Conservation (phyloP, 2,329 filamentous ascomycete species). For the Mycosphaerella sp. region DNA sequence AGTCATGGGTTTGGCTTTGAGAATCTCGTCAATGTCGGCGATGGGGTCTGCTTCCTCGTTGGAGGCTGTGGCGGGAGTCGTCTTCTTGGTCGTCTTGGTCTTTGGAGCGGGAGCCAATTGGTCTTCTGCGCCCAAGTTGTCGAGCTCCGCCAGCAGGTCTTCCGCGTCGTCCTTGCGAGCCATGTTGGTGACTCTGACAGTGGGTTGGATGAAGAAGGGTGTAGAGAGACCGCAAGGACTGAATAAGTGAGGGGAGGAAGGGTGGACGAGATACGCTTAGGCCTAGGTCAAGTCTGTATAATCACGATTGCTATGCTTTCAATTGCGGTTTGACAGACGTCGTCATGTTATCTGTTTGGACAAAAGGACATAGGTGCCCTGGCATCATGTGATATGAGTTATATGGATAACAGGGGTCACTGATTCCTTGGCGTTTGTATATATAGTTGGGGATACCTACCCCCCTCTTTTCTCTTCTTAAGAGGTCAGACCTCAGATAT, state of each 20-base stretch:
- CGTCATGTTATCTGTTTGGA: no score
- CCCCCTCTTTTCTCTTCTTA: no score
- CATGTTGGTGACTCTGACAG: conserved; percentile 34
- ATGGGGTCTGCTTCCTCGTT: conserved; percentile 63
- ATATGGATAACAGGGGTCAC: no score
- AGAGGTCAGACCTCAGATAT: no score
- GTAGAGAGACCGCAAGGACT: conserved; percentile 1
- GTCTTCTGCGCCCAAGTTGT: conserved; percentile 23
- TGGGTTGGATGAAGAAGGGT: conserved; percentile 1
- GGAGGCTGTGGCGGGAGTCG: conserved; percentile 23
- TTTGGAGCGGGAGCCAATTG: conserved; percentile 27
- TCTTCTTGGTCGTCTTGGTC: conserved; percentile 35
- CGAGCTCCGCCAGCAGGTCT: conserved; percentile 24
- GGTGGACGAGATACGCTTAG: not conserved
- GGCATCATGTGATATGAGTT: no score
- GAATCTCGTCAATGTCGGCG: conserved; percentile 79
- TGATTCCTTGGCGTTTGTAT: no score
- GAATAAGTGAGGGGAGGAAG: not conserved
- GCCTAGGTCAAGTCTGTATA: no score
- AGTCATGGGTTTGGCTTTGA: conserved; percentile 56
- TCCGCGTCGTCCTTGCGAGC: conserved; percentile 35
- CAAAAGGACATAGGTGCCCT: no score
- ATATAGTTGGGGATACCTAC: no score
- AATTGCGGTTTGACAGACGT: no score
- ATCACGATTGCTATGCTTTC: no score